Evolutionary conservation across 768 basidiomycete species (phyloP).

Genomic region (Naganishia vaughanmartiniae): DNA sequence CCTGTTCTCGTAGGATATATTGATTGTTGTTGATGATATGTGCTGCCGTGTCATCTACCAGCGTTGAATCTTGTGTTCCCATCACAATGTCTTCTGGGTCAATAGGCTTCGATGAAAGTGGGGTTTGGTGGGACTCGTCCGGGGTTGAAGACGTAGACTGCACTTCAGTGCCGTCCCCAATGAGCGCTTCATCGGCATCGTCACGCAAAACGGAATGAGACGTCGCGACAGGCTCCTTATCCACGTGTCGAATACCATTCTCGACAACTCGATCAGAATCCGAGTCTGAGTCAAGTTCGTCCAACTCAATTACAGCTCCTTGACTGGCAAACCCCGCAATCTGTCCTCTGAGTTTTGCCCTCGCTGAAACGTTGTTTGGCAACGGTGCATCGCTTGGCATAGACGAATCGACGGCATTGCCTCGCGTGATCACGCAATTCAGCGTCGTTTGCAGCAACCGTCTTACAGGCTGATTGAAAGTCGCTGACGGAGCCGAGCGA

Average conservation of each 20-base stretch:
- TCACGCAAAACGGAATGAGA: not conserved
- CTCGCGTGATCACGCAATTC: conserved; percentile 54
- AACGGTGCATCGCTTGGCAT: not conserved
- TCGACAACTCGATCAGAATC: conserved; percentile 27
- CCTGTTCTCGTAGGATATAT: conserved; percentile 19
- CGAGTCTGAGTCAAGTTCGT: conserved; percentile 5
- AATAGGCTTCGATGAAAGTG: not conserved
- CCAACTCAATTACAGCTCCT: conserved; percentile 50
- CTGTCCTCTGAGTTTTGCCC: conserved; percentile 55
- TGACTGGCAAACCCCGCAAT: conserved; percentile 61
- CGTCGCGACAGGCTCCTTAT: not conserved
- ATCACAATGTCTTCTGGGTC: conserved; percentile 8
- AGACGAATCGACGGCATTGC: not conserved
- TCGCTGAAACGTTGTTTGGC: conserved; percentile 18
- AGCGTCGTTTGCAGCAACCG: conserved; percentile 60
- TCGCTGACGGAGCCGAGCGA: not conserved
- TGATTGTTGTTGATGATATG: conserved; percentile 21
- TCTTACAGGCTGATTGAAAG: conserved; percentile 53
- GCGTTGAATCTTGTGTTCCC: conserved; percentile 2
- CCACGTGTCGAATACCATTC: not conserved
- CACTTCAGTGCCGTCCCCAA: not conserved
- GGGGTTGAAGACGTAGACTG: not conserved
- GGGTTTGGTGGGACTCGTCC: not conserved
- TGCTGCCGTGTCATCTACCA: not conserved
- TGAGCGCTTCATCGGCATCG: not conserved